phyloP scores from a whole-genome alignment of 371 early-diverging fungal species.

The Syncephalastrum monosporum region DNA sequence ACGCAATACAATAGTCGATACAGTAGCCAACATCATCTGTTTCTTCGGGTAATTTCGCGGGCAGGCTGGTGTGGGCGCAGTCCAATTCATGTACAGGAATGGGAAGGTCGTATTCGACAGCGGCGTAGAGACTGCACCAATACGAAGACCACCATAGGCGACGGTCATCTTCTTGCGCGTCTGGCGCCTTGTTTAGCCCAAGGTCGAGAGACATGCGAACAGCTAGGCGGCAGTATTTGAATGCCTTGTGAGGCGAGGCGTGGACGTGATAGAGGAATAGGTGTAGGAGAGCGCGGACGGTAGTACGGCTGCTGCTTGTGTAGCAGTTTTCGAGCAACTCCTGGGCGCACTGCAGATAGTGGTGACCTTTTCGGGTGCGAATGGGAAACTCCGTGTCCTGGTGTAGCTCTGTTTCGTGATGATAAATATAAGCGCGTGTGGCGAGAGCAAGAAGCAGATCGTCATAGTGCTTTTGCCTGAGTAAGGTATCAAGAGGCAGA shows the following conservation, averaged over 20 bases:
- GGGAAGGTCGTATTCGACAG: slow-evolving; percentile 17
- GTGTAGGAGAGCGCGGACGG: slow-evolving; percentile 23
- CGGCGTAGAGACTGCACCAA: slow-evolving; percentile 19
- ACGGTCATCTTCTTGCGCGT: slow-evolving; percentile 12
- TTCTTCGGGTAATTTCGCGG: slow-evolving; percentile 10
- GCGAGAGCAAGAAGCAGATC: slow-evolving; percentile 16
- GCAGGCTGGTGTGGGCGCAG: slow-evolving; percentile 2
- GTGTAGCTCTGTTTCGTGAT: slow-evolving; percentile 17
- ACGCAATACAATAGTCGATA: slow-evolving; percentile 16
- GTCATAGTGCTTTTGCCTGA: neutral
- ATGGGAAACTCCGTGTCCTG: slow-evolving; percentile 12
- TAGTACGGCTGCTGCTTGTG: slow-evolving; percentile 15
- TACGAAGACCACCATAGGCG: slow-evolving; percentile 28
- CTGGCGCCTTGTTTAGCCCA: slow-evolving; percentile 5
- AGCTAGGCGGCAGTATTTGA: slow-evolving; percentile 16
- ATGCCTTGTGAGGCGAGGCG: slow-evolving; percentile 7
- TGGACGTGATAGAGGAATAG: slow-evolving; percentile 13
- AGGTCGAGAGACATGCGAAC: slow-evolving; percentile 24
- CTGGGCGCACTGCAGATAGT: slow-evolving; percentile 19
- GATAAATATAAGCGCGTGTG: slow-evolving; percentile 20
- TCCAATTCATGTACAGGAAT: neutral
- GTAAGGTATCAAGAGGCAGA: neutral
- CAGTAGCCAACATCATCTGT: slow-evolving; percentile 17
- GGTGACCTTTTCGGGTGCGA: slow-evolving; percentile 11
- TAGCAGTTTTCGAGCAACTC: slow-evolving; percentile 18